phyloP scores from a whole-genome alignment of 2,329 filamentous ascomycete genomes.

The Periconia sp. region DNA sequence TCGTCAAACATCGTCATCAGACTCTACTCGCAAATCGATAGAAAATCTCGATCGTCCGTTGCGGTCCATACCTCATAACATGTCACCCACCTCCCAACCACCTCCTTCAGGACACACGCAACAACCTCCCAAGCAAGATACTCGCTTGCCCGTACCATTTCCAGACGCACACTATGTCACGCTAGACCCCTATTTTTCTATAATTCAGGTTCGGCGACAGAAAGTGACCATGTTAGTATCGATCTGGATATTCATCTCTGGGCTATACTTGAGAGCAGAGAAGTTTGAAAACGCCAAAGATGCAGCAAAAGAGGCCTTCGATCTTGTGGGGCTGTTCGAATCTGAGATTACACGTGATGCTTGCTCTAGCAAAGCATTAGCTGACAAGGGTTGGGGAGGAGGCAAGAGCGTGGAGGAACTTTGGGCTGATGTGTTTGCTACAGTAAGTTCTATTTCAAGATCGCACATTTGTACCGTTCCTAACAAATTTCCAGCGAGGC shows the following conservation, averaged over 20 bases:
- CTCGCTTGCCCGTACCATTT: constrained; percentile 45
- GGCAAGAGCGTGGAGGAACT: constrained; percentile 80
- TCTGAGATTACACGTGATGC: constrained; percentile 63
- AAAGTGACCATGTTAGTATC: constrained; percentile 65
- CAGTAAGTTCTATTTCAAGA: constrained; percentile 59
- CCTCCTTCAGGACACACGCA: constrained; percentile 42
- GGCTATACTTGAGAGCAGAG: constrained; percentile 80
- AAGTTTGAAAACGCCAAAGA: constrained; percentile 79
- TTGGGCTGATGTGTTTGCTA: constrained; percentile 79
- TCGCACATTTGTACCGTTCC: constrained; percentile 1
- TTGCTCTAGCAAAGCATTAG: constrained; percentile 63
- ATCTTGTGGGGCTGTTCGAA: constrained; percentile 73
- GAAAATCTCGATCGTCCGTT: constrained; percentile 40
- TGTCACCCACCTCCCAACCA: constrained; percentile 34
- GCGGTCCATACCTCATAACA: constrained; percentile 45
- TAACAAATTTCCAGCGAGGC: constrained; percentile 57
- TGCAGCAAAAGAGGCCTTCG: constrained; percentile 78
- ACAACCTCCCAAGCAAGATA: constrained; percentile 48
- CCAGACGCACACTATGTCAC: constrained; percentile 36
- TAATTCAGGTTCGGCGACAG: constrained; percentile 56
- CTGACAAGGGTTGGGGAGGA: constrained; percentile 72
- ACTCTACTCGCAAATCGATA: constrained; percentile 25
- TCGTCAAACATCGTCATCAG: constrained; percentile 22
- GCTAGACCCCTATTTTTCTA: constrained; percentile 53
- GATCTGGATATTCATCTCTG: constrained; percentile 88